Conservation (phyloP, 2,329 filamentous ascomycete genomes). For the Neocucurbitaria cava region DNA sequence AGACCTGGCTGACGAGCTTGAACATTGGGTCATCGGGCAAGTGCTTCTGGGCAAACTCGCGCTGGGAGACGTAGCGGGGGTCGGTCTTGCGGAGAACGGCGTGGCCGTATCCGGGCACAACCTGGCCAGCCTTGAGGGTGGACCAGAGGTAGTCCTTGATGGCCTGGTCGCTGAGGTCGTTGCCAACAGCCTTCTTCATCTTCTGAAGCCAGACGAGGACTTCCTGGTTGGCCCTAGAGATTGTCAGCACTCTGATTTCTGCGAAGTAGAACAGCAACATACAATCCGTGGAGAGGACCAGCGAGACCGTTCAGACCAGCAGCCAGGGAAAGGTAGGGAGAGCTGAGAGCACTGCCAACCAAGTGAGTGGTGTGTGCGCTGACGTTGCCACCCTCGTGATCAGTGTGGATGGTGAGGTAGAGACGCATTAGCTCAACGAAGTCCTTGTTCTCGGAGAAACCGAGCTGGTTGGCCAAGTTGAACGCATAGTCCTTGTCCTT, state of each 20-base stretch:
- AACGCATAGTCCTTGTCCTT: slow-evolving; percentile 99
- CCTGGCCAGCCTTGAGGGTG: slow-evolving; percentile 92
- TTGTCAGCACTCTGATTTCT: not conserved
- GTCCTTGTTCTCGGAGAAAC: slow-evolving; percentile 92
- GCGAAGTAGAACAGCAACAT: not conserved
- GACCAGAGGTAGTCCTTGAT: slow-evolving; percentile 99
- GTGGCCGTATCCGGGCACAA: slow-evolving; percentile 98
- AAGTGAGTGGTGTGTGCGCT: slow-evolving; percentile 98
- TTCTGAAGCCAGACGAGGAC: slow-evolving; percentile 98
- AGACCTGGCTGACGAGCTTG: slow-evolving; percentile 99
- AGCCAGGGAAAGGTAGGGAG: slow-evolving; percentile 93
- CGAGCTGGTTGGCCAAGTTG: slow-evolving; percentile 99
- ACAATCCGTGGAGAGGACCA: slow-evolving; percentile 93
- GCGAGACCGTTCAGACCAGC: slow-evolving; percentile 98
- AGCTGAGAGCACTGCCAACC: slow-evolving; percentile 95
- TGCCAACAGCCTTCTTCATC: slow-evolving; percentile 96
- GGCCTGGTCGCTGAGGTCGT: slow-evolving; percentile 93
- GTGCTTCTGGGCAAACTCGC: slow-evolving; percentile 93
- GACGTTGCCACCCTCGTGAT: slow-evolving; percentile 99
- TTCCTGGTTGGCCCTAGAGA: slow-evolving; percentile 86
- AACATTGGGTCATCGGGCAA: slow-evolving; percentile 98
- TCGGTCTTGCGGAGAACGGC: slow-evolving; percentile 99
- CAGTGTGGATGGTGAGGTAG: slow-evolving; percentile 99
- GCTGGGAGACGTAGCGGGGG: slow-evolving; percentile 97
- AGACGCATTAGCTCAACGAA: slow-evolving; percentile 98